These are phyloP conservation scores for Dalbergia oliveri DNA, from an alignment of 306 rosid genomes.

Conservation along the genomic window DNA sequence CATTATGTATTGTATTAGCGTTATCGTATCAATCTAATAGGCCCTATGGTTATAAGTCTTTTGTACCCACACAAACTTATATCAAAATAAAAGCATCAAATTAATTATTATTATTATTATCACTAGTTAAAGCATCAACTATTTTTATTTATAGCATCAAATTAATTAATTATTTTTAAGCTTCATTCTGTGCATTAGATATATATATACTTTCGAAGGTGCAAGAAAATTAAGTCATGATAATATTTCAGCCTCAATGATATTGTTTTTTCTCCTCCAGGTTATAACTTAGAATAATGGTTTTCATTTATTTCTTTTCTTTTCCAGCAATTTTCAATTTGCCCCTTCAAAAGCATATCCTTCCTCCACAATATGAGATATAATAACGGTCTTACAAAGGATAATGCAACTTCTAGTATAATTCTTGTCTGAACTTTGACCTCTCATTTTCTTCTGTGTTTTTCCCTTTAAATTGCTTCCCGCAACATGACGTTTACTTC, in stretches of 20 bases:
- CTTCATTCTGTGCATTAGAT: background rate
- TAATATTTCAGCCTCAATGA: background rate
- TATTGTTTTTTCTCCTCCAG: background rate
- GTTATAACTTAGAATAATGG: background rate
- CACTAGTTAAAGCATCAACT: no score
- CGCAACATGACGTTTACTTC: background rate
- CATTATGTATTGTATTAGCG: no score
- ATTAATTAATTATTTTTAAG: background rate
- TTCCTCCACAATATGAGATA: background rate
- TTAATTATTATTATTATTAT: no score
- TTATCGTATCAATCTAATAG: no score
- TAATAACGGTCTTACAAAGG: background rate
- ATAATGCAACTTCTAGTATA: background rate
- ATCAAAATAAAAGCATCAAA: no score
- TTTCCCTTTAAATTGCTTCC: slow-evolving; percentile 2
- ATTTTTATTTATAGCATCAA: background rate
- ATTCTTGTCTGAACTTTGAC: background rate
- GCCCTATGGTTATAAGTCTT: no score
- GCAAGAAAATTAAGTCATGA: background rate
- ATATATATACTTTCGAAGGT: background rate
- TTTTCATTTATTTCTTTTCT: background rate
- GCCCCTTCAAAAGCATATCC: no score
- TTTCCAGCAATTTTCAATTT: background rate
- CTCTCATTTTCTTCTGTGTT: background rate
- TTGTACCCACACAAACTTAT: no score